These are phyloP conservation scores for Aspergillus incahuasiensis DNA, from an alignment of 495 filamentous ascomycete genomes.

Conservation along the genomic window DNA sequence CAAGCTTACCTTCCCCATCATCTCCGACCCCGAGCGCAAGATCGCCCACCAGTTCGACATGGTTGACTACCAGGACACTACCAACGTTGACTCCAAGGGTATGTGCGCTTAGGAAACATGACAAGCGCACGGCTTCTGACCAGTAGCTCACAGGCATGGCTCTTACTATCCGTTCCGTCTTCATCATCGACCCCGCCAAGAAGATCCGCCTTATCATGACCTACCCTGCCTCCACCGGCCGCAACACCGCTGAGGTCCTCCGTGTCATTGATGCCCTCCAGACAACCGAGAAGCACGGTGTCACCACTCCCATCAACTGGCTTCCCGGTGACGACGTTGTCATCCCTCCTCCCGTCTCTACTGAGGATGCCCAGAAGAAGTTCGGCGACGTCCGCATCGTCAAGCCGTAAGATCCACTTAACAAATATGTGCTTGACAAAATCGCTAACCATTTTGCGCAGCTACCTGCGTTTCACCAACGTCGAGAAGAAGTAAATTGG, in stretches of 20 bases:
- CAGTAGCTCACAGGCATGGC: constrained; percentile 50
- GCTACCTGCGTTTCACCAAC: constrained; percentile 47
- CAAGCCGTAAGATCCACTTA: constrained; percentile 68
- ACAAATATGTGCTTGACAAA: neutral
- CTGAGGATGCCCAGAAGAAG: constrained; percentile 80
- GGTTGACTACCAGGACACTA: constrained; percentile 79
- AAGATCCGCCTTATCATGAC: constrained; percentile 92
- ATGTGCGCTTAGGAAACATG: neutral
- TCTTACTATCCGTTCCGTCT: constrained; percentile 98
- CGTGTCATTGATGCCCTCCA: constrained; percentile 94
- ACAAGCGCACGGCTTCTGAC: neutral
- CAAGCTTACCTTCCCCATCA: constrained; percentile 87
- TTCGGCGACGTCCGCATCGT: constrained; percentile 90
- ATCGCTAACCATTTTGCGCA: constrained; percentile 15
- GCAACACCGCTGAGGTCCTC: constrained; percentile 93
- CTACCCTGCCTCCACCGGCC: constrained; percentile 95
- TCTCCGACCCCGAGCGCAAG: constrained; percentile 93
- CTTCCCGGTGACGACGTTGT: constrained; percentile 88
- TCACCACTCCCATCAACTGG: constrained; percentile 95
- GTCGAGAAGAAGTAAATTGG: constrained; percentile 33
- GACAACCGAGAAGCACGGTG: constrained; percentile 91
- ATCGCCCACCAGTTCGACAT: constrained; percentile 92
- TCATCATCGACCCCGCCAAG: constrained; percentile 98
- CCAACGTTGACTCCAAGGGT: constrained; percentile 92
- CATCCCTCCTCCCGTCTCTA: constrained; percentile 83